Evolutionary conservation across 2,329 filamentous ascomycete species (phyloP), one percentile per base, ranked within the genome.

Genomic region (Fusarium sp.): DNA sequence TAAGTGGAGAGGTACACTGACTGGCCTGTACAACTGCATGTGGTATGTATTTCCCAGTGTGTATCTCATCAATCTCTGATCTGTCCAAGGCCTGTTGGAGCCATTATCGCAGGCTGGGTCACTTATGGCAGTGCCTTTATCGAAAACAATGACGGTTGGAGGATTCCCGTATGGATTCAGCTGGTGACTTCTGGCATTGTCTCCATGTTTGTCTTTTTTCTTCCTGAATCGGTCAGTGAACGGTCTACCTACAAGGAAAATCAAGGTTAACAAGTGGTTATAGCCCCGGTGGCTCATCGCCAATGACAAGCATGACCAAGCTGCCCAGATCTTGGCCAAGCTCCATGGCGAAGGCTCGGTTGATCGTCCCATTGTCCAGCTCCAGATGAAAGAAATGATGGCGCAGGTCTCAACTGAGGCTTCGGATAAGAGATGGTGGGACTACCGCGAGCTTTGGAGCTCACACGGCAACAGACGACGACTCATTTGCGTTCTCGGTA

Each of bases 81-180:
- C 7, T 5, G 35, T 2, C 6, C 9, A 6, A 61, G 58, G 63
- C 63, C 63, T 4, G 64, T 66, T 0, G 82, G 82, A 21, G 78
- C 78, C 21, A 86, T 87, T 32, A 75, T 85, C 5, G 82, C 84
- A 6, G 79, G 78, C 6, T 84, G 83, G 69, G 80, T 80, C 6
- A 78, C 81, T 5, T 83, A 84, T 49, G 86, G 83, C 15, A 77
- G 78, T 38, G 70, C 77, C 15, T 72, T 75, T 6, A 72, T 75
- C 23, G 61, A 73, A 4, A 66, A 72, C 15, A 54, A 72, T 6
- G 49, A 72, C 1, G 77, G 78, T 2, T 76, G 73, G 64, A 71
- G 76, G 11, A 65, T 79, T 3, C 77, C 77, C 0, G 69, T 78
- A 11, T 74, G 73, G 48, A 70, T 78, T 0, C 77, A 79, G 37